Percentiles rank a stretch among this genome's conserved stretches.
phyloP scores from a whole-genome alignment of 768 basidiomycete species.

The Lactarius vividus region DNA sequence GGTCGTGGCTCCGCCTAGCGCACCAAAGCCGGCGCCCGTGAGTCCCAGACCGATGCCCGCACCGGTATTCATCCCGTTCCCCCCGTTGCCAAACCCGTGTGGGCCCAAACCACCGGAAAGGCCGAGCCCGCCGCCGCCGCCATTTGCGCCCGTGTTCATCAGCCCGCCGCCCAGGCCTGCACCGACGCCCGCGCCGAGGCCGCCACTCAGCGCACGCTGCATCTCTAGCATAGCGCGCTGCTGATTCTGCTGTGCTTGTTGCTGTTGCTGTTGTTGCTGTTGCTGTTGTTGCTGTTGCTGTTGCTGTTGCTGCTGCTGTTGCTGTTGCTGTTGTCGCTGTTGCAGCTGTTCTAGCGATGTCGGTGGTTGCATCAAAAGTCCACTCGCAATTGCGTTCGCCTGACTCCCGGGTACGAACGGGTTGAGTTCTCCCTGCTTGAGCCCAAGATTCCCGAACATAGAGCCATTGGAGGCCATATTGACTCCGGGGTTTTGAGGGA shows the following conservation, averaged over 20 bases:
- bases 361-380: slow-evolving; percentile 12
- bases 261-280: slow-evolving; percentile 14
- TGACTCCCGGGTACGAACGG: slow-evolving; percentile 26
- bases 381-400: slow-evolving; percentile 23
- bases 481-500: slow-evolving; percentile 11
- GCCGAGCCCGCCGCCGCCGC: slow-evolving; percentile 9
- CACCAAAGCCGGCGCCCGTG: slow-evolving; percentile 9
- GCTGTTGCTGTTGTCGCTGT: slow-evolving; percentile 17
- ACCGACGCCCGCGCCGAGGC: slow-evolving; percentile 17
- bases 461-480: slow-evolving; percentile 7
- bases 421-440: slow-evolving; percentile 27
- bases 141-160: slow-evolving; percentile 12
- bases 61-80: slow-evolving; percentile 4
- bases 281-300: slow-evolving; percentile 6
- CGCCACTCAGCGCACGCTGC: slow-evolving; percentile 20
- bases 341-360: slow-evolving; percentile 10
- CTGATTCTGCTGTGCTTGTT: slow-evolving; percentile 17
- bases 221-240: slow-evolving; percentile 19
- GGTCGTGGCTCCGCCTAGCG: not conserved
- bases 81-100: slow-evolving; percentile 6
- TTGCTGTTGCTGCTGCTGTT: slow-evolving; percentile 9
- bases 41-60: slow-evolving; percentile 9
- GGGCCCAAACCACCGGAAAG: slow-evolving; percentile 11
- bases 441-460: slow-evolving; percentile 19
- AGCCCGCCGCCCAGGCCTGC: slow-evolving; percentile 12